Conservation (phyloP, 129 eudicot species). For the Kitagawia praeruptora region DNA sequence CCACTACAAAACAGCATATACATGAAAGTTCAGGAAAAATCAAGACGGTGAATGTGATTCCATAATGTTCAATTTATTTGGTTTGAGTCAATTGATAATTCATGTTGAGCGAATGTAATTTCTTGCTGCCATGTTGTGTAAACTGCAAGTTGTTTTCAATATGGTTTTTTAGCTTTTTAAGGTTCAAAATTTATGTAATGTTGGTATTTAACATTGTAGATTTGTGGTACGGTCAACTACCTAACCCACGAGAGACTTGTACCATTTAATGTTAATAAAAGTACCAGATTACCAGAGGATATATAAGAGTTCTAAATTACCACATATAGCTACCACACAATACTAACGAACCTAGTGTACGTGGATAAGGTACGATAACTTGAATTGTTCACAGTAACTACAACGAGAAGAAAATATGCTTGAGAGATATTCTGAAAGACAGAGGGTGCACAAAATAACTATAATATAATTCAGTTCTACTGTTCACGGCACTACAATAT, state of each 20-base stretch:
- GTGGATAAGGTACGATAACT: not conserved
- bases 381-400: not conserved
- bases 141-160: not conserved
- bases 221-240: not conserved
- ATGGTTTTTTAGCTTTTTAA: not conserved
- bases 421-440: not conserved
- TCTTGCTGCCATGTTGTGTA: not conserved
- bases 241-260: not conserved
- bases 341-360: not conserved
- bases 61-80: not conserved
- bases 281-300: not conserved
- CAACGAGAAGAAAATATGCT: not conserved
- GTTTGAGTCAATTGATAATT: not conserved
- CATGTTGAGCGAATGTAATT: not conserved
- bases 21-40: not conserved
- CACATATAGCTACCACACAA: not conserved
- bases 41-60: not conserved
- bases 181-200: not conserved
- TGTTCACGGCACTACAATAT: not conserved
- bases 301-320: not conserved
- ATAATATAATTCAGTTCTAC: not conserved
- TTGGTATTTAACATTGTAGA: not conserved
- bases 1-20: constrained; percentile 34
- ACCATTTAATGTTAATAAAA: not conserved
- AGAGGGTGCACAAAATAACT: not conserved